Evolutionary conservation across 768 basidiomycete genomes (phyloP).

Genomic region (Russula griseocarnosa): DNA sequence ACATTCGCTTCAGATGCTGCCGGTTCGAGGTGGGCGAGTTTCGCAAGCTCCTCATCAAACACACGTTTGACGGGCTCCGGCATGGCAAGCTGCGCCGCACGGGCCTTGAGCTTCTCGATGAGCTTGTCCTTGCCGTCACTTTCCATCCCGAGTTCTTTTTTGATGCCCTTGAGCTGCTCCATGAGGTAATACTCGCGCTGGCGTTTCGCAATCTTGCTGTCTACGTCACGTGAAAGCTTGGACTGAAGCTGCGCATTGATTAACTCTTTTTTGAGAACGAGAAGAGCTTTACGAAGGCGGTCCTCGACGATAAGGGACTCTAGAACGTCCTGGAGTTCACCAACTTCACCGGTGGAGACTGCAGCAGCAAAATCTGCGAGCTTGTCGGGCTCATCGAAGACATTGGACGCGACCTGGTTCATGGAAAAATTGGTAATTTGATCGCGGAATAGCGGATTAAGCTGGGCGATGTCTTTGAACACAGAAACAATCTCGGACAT

Average conservation of each 20-base stretch:
- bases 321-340: constrained; percentile 89
- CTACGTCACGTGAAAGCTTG: constrained; percentile 89
- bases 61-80: constrained; percentile 86
- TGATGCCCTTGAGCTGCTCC: constrained; percentile 95
- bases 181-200: constrained; percentile 94
- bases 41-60: constrained; percentile 92
- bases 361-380: constrained; percentile 97
- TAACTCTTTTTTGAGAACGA: constrained; percentile 95
- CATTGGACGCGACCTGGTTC: constrained; percentile 85
- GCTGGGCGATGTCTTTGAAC: constrained; percentile 97
- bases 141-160: constrained; percentile 95
- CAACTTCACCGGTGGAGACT: constrained; percentile 87
- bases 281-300: constrained; percentile 80
- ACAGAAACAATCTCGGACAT: constrained; percentile 95
- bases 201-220: constrained; percentile 89
- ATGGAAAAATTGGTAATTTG: constrained; percentile 97
- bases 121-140: constrained; percentile 92
- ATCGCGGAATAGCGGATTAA: constrained; percentile 96
- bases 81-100: constrained; percentile 80
- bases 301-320: constrained; percentile 85
- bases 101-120: constrained; percentile 86
- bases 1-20: constrained; percentile 92
- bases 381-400: constrained; percentile 96
- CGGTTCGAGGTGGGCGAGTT: constrained; percentile 84
- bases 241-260: constrained; percentile 94